These are phyloP conservation scores for Trichoderma semiorbis DNA, from an alignment of 2,329 filamentous ascomycete genomes.

Conservation along the genomic window DNA sequence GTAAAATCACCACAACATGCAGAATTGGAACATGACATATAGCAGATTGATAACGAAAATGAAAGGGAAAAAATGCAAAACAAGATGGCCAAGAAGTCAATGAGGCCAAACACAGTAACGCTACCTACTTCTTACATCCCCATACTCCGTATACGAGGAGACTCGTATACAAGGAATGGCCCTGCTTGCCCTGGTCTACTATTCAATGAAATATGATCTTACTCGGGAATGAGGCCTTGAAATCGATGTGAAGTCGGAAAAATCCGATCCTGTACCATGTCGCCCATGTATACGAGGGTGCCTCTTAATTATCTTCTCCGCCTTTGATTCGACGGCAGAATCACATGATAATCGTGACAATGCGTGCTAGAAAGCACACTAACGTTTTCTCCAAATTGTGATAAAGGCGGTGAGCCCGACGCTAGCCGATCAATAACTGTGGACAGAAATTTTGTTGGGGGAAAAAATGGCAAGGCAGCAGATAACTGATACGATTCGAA, in stretches of 20 bases:
- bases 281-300: neutral
- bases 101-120: neutral
- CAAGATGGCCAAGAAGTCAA: neutral
- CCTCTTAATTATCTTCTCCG: neutral
- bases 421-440: neutral
- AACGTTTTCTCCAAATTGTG: neutral
- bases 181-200: neutral
- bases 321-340: conserved; percentile 7
- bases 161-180: neutral
- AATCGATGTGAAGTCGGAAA: neutral
- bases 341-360: conserved; percentile 6
- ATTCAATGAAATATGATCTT: no score
- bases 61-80: neutral
- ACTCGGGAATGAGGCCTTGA: neutral
- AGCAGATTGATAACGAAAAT: neutral
- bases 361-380: neutral
- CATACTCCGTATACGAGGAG: neutral
- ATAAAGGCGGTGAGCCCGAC: conserved; percentile 8
- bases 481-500: neutral
- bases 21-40: neutral
- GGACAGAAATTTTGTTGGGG: neutral
- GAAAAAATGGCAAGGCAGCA: neutral
- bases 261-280: neutral
- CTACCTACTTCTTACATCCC: neutral
- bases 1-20: neutral